Evolutionary conservation across 306 rosid species (phyloP).

Genomic region (Vigna mungo): DNA sequence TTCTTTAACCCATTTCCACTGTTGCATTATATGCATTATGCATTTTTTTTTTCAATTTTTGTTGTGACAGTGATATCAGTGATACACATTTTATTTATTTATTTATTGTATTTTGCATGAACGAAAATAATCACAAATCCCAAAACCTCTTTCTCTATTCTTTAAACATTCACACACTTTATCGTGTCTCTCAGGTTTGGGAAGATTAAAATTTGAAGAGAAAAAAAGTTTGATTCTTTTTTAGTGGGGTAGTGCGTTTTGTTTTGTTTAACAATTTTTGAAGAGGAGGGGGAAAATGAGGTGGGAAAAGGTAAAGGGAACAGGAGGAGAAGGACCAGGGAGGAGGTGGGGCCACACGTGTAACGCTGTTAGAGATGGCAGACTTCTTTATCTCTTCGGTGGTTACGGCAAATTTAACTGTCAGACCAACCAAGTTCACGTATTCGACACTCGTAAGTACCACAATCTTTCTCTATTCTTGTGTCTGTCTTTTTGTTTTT

Average conservation of each 20-base stretch:
- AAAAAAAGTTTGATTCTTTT: background rate
- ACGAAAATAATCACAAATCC: background rate
- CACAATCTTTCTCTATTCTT: background rate
- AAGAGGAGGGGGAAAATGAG: conserved; percentile 54
- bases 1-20: conserved; percentile 21
- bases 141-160: background rate
- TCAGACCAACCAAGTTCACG: conserved; percentile 86
- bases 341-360: conserved; percentile 97
- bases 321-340: conserved; percentile 69
- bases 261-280: background rate
- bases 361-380: conserved; percentile 85
- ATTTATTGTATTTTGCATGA: conserved; percentile 46
- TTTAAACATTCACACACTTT: background rate
- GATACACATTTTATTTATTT: background rate
- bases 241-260: background rate
- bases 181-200: background rate
- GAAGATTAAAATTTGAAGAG: background rate
- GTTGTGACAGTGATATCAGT: conserved; percentile 8
- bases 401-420: conserved; percentile 82
- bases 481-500: background rate
- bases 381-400: conserved; percentile 79
- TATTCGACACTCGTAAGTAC: conserved; percentile 74
- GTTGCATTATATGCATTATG: background rate
- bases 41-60: background rate
- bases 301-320: conserved; percentile 70